Evolutionary conservation across 371 early-diverging fungal species (phyloP), one percentile per base, ranked within the genome.

Genomic region (Basidiobolus meristosporus): DNA sequence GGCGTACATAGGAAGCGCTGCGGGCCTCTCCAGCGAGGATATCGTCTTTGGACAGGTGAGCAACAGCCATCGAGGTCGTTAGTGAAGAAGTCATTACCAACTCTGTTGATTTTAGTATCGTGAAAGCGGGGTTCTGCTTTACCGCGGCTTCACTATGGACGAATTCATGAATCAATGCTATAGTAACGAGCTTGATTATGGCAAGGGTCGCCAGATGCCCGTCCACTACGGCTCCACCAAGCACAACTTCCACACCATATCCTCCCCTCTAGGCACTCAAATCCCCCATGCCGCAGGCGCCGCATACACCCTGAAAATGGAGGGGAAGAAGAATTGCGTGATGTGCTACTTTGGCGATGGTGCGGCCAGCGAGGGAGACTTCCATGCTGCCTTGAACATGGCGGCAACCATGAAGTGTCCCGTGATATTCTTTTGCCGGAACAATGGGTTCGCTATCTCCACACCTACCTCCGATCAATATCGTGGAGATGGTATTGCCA

Each of bases 141-240:
- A 91, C 60, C 78, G 95, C 40, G 96, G 95, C 22, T 91, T 90
- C 51, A 77, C 90, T 2, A 41, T 96, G 17, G 79, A 89, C 47
- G 75, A 90, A 48, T 77, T 90, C 53, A 85, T 95, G 73, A 86
- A 90, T 59, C 97, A 97, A 59, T 90, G 91, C 53, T 93, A 87
- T 57, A 75, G 82, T 9, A 97, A 93, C 53, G 78, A 69, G 3
- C 42, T 57, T 30, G 97, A 93, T 57, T 53, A 63, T 39, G 92
- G 93, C 43, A 95, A 93, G 62, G 97, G 96, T 18, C 74, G 97
- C 15, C 95, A 96, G 56, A 97, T 97, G 97, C 97, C 97, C 17
- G 74, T 97, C 20, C 97, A 97, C 55, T 97, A 93, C 55, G 95
- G 95, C 3, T 74, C 79, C 17, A 67, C 64, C 46, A 70, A 68